These are phyloP conservation scores for Jaenimonas drosophilae DNA, from an alignment of 208 protist genomes.

Conservation along the genomic window DNA sequence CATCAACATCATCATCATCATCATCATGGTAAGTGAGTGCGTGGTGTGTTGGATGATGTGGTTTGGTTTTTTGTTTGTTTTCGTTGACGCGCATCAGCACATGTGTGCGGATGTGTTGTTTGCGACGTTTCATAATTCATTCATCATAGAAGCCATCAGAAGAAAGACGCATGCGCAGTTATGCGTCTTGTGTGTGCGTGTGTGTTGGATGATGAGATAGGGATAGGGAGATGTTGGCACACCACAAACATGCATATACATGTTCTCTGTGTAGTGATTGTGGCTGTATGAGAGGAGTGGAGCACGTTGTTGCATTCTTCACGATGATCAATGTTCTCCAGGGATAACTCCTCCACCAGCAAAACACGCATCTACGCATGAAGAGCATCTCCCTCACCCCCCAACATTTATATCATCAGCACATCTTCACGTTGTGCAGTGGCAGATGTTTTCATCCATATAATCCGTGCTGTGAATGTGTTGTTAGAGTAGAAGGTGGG, in stretches of 20 bases:
- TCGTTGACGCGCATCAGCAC: background rate
- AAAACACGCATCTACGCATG: too few species aligned
- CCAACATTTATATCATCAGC: too few species aligned
- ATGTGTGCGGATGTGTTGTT: constrained; percentile 1
- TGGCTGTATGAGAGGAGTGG: background rate
- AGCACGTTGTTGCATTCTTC: background rate
- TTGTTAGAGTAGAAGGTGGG: too few species aligned
- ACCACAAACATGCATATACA: background rate
- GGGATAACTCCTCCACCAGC: too few species aligned
- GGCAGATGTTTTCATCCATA: too few species aligned
- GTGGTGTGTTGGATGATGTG: too few species aligned
- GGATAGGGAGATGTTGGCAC: background rate
- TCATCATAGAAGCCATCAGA: background rate
- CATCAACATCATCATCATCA: too few species aligned
- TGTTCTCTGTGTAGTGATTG: background rate
- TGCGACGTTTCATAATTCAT: background rate
- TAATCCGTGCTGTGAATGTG: too few species aligned
- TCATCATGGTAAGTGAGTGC: too few species aligned
- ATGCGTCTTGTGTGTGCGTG: background rate
- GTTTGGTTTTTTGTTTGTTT: constrained; percentile 1
- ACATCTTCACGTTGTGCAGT: too few species aligned
- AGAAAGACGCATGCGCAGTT: background rate
- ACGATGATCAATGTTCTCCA: background rate
- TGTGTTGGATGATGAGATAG: constrained; percentile 2
- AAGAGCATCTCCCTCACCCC: too few species aligned